Base-by-base conservation (phyloP, 2,329 filamentous ascomycete species). In the Hirsutella thompsonii region DNA sequence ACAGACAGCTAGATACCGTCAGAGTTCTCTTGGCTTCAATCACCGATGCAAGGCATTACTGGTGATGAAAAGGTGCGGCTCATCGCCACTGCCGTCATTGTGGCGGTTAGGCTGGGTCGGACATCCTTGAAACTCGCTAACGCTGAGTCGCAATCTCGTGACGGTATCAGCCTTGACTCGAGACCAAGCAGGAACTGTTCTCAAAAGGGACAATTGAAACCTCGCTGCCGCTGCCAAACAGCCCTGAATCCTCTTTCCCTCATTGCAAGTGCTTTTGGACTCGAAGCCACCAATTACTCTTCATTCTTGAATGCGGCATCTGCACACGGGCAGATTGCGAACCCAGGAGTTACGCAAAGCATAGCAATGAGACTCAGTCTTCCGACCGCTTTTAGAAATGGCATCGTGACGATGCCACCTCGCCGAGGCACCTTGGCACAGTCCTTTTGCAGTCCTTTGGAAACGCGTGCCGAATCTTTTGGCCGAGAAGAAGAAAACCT, bases 61-160 rank as follows among this genome's bases (percentile, higher is more conserved):
- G n/a, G n/a, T 26, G 23, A 26, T 26, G 23, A 11, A 26, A n/a
- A 26, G 23, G 23, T 11, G 23, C 23, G 23, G 23, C 23, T 11
- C 23, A 26, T 26, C 11, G 23, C 11, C 23, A 11, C 11, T 26
- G 23, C 23, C 26, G 20, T 20, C 29, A 26, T 28, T 3, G 26
- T 21, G 19, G 28, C 36, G 14, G 40, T 34, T 41, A 40, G 41
- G 37, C 44, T 45, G 43, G 51, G 51, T 40, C 48, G 47, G 49
- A 51, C 49, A 47, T 57, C 64, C 66, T 68, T 72, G 67, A 74
- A 74, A 74, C 70, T 63, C 64, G 63, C 67, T 68, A 69, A 62
- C 51, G 53, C 51, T 56, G 57, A 61, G 61, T 60, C 52, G 58
- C 59, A 68, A 69, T 66, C 64, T 72, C 67, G 64, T 56, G 53